A percentile compares a stretch with the other conserved stretches of the same genome.
phyloP scores from a whole-genome alignment of 164 flowering plant genomes.

The Vitis vinifera region DNA sequence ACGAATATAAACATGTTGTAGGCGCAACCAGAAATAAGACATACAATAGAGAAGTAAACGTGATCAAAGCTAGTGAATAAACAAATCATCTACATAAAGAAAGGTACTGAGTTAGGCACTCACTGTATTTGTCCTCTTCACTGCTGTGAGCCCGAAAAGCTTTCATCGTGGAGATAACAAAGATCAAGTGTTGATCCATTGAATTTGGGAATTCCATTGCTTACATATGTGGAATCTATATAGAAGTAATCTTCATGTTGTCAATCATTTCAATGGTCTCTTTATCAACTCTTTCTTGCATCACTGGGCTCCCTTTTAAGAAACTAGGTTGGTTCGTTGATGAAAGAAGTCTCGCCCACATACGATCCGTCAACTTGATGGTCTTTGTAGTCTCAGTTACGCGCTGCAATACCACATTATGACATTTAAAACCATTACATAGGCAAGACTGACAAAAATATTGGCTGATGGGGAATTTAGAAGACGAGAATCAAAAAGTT shows the following conservation, averaged over 20 bases:
- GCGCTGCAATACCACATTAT: slow-evolving; percentile 23
- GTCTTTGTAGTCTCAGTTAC: slow-evolving; percentile 39
- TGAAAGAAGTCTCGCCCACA: slow-evolving; percentile 54
- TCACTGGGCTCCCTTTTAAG: slow-evolving; percentile 16
- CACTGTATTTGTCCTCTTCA: too few species aligned
- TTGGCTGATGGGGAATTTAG: too few species aligned
- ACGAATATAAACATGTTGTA: too few species aligned
- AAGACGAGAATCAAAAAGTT: too few species aligned
- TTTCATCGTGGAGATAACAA: background rate
- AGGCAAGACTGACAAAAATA: too few species aligned
- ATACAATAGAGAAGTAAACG: too few species aligned
- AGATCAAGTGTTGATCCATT: background rate
- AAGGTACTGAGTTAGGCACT: too few species aligned
- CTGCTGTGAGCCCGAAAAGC: too few species aligned
- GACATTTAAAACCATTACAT: background rate
- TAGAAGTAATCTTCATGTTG: slow-evolving; percentile 23
- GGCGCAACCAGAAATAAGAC: too few species aligned
- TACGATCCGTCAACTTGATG: slow-evolving; percentile 43
- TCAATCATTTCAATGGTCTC: slow-evolving; percentile 21
- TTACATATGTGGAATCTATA: background rate
- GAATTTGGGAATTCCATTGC: too few species aligned
- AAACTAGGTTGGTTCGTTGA: slow-evolving; percentile 52
- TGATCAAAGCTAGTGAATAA: too few species aligned
- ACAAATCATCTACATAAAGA: too few species aligned
- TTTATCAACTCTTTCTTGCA: slow-evolving; percentile 20